phyloP scores from a whole-genome alignment of 2,329 filamentous ascomycete species.

The Neofusicoccum sp. region DNA sequence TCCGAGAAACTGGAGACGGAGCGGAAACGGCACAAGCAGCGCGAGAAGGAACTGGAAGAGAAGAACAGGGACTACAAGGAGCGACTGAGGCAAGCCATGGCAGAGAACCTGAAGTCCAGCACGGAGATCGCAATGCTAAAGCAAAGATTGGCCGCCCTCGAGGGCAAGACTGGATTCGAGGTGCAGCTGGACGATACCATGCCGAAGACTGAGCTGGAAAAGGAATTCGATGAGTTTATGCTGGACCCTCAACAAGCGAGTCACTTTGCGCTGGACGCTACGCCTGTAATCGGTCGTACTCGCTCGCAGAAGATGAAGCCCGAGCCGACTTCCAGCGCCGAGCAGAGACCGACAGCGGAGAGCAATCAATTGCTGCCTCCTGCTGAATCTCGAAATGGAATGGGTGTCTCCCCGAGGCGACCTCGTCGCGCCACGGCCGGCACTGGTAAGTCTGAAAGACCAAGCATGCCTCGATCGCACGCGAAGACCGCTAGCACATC shows the following conservation, averaged over 20 bases:
- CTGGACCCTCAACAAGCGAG: slow-evolving; percentile 16
- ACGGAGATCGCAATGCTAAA: slow-evolving; percentile 37
- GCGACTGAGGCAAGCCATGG: slow-evolving; percentile 32
- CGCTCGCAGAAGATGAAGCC: not conserved
- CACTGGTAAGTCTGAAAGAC: not conserved
- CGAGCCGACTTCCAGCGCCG: not conserved
- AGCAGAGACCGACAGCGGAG: not conserved
- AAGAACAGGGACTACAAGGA: slow-evolving; percentile 52
- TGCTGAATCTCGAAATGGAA: not conserved
- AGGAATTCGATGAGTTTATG: slow-evolving; percentile 14
- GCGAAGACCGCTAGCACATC: not conserved
- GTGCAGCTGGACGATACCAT: not conserved
- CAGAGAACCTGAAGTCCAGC: slow-evolving; percentile 31
- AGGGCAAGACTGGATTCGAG: slow-evolving; percentile 16
- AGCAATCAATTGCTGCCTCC: not conserved
- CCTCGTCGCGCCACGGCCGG: not conserved
- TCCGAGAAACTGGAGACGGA: slow-evolving; percentile 66
- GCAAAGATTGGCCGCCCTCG: slow-evolving; percentile 30
- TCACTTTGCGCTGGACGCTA: slow-evolving; percentile 8
- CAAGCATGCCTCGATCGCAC: not conserved
- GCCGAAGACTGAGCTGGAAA: slow-evolving; percentile 8
- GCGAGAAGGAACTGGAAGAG: slow-evolving; percentile 64
- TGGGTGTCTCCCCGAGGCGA: not conserved
- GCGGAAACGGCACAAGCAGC: slow-evolving; percentile 60
- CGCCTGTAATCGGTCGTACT: not conserved